Conservation (phyloP, 1,284 basidiomycete species). For the Ceratorhiza oryzae-sativae region DNA sequence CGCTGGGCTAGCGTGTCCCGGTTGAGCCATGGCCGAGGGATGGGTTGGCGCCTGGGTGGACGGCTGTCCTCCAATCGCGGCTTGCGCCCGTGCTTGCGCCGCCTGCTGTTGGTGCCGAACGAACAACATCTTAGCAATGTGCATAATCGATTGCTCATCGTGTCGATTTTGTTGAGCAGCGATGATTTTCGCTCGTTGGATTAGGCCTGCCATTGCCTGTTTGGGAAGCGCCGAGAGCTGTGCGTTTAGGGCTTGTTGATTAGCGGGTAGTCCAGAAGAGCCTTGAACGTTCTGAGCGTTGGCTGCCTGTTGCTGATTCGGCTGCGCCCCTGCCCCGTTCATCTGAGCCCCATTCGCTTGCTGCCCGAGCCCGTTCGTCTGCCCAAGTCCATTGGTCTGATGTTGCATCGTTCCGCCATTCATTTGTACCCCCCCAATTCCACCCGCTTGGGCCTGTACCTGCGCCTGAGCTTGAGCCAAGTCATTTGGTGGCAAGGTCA, state of each 20-base stretch:
- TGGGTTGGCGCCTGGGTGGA: constrained; percentile 11
- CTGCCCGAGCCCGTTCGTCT: constrained; percentile 1
- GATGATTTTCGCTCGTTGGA: constrained; percentile 5
- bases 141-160: constrained; percentile 14
- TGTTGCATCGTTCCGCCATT: background rate
- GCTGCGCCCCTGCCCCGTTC: constrained; percentile 1
- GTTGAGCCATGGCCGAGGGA: background rate
- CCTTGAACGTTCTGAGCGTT: background rate
- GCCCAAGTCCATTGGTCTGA: constrained; percentile 14
- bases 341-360: constrained; percentile 12
- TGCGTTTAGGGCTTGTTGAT: background rate
- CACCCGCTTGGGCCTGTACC: background rate
- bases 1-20: background rate
- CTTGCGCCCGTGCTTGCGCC: constrained; percentile 20
- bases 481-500: constrained; percentile 23
- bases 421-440: constrained; percentile 8
- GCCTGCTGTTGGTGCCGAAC: background rate
- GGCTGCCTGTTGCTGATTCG: background rate
- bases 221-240: background rate
- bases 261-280: background rate
- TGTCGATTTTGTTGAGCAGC: constrained; percentile 12
- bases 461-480: background rate
- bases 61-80: background rate
- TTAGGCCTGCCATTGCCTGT: background rate
- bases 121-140: background rate